Evolutionary conservation across 306 rosid species (phyloP).

Genomic region (Comarum palustre): DNA sequence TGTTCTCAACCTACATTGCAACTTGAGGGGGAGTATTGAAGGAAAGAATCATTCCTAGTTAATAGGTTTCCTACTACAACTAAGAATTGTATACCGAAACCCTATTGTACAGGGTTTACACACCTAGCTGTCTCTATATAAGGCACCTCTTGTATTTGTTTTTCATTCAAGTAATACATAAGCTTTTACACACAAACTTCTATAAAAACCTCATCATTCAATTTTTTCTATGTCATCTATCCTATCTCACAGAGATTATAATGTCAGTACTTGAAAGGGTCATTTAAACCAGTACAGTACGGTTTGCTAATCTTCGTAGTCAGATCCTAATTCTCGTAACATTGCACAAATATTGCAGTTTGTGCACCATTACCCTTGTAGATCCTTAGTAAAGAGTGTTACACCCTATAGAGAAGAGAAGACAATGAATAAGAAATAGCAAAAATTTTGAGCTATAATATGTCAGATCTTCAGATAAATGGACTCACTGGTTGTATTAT

Average conservation of each 20-base stretch:
- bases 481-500: constrained; percentile 75
- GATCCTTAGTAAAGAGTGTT: constrained; percentile 69
- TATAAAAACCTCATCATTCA: background rate
- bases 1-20: too few relatives aligned
- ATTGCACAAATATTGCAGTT: too few relatives aligned
- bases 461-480: background rate
- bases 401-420: constrained; percentile 51
- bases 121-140: too few relatives aligned
- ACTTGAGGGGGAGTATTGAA: too few relatives aligned
- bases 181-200: too few relatives aligned
- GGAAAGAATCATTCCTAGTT: too few relatives aligned
- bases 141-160: too few relatives aligned
- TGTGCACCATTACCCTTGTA: constrained; percentile 56
- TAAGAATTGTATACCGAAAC: too few relatives aligned
- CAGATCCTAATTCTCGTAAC: background rate
- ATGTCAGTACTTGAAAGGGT: background rate
- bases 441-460: background rate
- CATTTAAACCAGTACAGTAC: background rate
- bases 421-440: constrained; percentile 13
- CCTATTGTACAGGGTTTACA: too few relatives aligned
- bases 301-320: background rate
- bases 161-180: too few relatives aligned
- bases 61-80: too few relatives aligned
- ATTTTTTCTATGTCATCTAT: background rate
- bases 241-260: background rate